Evolutionary conservation across 2,329 filamentous ascomycete genomes (phyloP), one percentile per base, ranked within the genome.

Genomic region (Cladosporium halotolerans): DNA sequence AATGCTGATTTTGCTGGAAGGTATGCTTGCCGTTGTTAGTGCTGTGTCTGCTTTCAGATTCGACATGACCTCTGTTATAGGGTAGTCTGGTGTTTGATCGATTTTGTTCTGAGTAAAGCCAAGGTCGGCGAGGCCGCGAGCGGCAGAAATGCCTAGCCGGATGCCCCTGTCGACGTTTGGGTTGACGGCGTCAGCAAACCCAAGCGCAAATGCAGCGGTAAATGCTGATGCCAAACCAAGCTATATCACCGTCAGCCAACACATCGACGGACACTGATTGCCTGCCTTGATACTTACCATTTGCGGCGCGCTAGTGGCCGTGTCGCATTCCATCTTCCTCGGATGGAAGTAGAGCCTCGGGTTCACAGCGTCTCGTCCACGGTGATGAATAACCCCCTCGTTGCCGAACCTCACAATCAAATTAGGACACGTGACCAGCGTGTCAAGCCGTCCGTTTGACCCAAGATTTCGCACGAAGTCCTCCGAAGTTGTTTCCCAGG

Each of bases 401-500:
- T 54, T 63, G 14, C 66, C 66, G 33, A 68, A 68, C n/a, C 66
- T 57, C 8, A 68, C 65, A 19, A 68, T 65, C 9, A 68, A 55
- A 43, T 68, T 68, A 1, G 66, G 66, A 53, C 66, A 68, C 33
- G 66, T 68, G 8, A 67, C 66, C 6, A 68, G 58, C 4, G 66
- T 68, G 39, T 68, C 66, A 9, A 68, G 58, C 23, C 62, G 56
- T 4, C 66, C 66, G 59, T 68, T 66, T 5, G 62, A 65, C 6
- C 66, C 66, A 16, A 68, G 57, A 46, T 67, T 66, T 2, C 65
- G 63, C 11, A 68, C 64, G 43, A 68, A 68, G 50, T 68, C 66
- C 40, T 68, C 66, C 1, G 63, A 61, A 5, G 64, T 66, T 13
- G 61, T 57, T 52, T 68, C 66, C 66, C 66, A 68, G 7, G 64